phyloP scores from a whole-genome alignment of 805 yeast species.

The Nakazawaea ishiwadae region DNA sequence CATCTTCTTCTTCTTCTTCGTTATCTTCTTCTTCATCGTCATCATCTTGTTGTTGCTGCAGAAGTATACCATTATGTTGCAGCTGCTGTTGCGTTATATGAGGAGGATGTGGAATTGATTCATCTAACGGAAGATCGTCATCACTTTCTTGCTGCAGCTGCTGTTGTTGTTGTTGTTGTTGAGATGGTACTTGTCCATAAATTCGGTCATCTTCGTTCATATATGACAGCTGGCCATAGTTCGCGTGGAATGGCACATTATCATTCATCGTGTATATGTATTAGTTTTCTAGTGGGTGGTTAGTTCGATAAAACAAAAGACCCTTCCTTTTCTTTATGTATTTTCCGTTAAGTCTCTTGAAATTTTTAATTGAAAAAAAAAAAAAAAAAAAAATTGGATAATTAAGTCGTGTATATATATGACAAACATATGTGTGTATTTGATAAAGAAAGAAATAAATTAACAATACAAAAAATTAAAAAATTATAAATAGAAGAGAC shows the following conservation, averaged over 20 bases:
- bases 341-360: no score
- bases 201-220: constrained; percentile 15
- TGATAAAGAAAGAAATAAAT: not conserved
- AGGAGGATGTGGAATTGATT: constrained; percentile 4
- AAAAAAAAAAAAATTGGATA: no score
- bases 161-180: constrained; percentile 10
- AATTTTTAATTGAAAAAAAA: no score
- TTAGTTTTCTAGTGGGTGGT: not conserved
- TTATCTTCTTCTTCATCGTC: constrained; percentile 26
- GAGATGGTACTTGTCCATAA: constrained; percentile 7
- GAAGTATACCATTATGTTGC: constrained; percentile 10
- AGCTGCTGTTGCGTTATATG: constrained; percentile 7
- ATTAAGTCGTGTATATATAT: no score
- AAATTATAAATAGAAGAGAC: not conserved
- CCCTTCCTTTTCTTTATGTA: no score
- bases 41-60: constrained; percentile 21
- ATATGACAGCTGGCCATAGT: constrained; percentile 1
- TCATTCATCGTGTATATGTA: not conserved
- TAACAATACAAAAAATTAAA: not conserved
- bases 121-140: constrained; percentile 1
- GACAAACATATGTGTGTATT: no score
- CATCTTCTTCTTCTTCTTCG: constrained; percentile 25
- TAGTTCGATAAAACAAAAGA: no score
- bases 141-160: constrained; percentile 6
- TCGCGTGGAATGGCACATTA: constrained; percentile 2